phyloP scores from a whole-genome alignment of 768 basidiomycete species.

The Nidularia pulvinata region DNA sequence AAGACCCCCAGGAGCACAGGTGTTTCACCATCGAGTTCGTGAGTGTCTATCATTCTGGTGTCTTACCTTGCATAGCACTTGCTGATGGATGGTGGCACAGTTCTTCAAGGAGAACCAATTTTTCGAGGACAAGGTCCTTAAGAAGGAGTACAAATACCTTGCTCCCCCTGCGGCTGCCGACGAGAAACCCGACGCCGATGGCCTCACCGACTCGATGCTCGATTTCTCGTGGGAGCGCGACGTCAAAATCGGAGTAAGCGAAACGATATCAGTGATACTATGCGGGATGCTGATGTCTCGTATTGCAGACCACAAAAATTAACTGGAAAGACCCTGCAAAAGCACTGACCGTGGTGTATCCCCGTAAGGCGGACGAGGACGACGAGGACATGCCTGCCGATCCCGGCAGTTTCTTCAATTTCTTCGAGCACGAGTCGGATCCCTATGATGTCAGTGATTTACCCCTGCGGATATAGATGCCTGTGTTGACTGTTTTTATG shows the following conservation, averaged over 20 bases:
- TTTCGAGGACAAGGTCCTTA: constrained; percentile 74
- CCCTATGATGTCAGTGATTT: constrained; percentile 59
- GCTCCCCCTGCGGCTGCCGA: constrained; percentile 49
- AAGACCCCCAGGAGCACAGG: constrained; percentile 73
- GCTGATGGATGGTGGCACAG: constrained; percentile 29
- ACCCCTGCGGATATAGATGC: neutral
- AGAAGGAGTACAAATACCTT: constrained; percentile 80
- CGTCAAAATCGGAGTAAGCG: constrained; percentile 61
- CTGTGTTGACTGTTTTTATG: neutral
- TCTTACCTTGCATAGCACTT: neutral
- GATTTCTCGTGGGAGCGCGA: constrained; percentile 82
- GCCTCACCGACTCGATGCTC: constrained; percentile 76
- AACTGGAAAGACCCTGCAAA: constrained; percentile 81
- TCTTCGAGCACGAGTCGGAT: constrained; percentile 70
- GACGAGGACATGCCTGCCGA: constrained; percentile 67
- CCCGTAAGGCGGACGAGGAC: constrained; percentile 58
- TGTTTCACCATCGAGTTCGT: constrained; percentile 91
- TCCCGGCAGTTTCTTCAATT: constrained; percentile 86
- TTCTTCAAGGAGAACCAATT: constrained; percentile 87
- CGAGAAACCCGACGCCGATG: constrained; percentile 69
- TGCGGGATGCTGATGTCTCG: constrained; percentile 1
- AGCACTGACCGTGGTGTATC: constrained; percentile 79
- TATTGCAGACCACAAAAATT: constrained; percentile 58
- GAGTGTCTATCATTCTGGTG: constrained; percentile 28
- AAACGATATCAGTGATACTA: constrained; percentile 3